These are phyloP conservation scores for Hymenotorrendiella dingleyae DNA, from an alignment of 2,329 filamentous ascomycete species.

Conservation along the genomic window DNA sequence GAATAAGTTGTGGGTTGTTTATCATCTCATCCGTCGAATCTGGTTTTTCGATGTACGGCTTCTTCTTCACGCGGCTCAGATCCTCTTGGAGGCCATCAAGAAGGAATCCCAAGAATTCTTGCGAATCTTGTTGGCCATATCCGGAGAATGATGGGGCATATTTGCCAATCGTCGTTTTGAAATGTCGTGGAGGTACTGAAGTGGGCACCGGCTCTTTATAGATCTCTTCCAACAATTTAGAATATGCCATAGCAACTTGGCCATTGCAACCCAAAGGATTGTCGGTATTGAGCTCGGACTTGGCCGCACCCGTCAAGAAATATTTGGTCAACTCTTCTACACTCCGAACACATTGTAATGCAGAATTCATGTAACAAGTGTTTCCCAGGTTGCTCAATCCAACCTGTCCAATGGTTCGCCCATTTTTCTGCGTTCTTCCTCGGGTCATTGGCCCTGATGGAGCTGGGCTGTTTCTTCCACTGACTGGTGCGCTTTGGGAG, in stretches of 20 bases:
- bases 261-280: constrained; percentile 86
- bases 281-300: constrained; percentile 72
- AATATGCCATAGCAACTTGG: constrained; percentile 80
- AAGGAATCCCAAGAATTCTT: constrained; percentile 92
- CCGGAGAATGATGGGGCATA: constrained; percentile 84
- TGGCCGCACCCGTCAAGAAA: constrained; percentile 71
- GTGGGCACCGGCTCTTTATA: constrained; percentile 62
- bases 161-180: constrained; percentile 76
- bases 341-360: constrained; percentile 86
- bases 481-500: constrained; percentile 40
- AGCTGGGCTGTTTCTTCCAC: constrained; percentile 64
- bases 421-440: constrained; percentile 63
- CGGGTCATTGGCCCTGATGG: constrained; percentile 59
- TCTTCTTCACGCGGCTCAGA: constrained; percentile 86
- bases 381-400: constrained; percentile 90
- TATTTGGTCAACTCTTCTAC: constrained; percentile 92
- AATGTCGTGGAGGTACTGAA: constrained; percentile 72
- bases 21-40: constrained; percentile 98
- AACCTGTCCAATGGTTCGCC: constrained; percentile 67
- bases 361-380: constrained; percentile 99
- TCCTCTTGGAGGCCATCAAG: constrained; percentile 94
- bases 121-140: constrained; percentile 94
- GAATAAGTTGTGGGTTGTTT: constrained; percentile 71
- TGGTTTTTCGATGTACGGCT: constrained; percentile 95
- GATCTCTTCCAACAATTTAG: constrained; percentile 67